Percentiles rank a stretch among this genome's conserved stretches.
phyloP scores from a whole-genome alignment of 768 basidiomycete species.

The Boletus subparvulus region DNA sequence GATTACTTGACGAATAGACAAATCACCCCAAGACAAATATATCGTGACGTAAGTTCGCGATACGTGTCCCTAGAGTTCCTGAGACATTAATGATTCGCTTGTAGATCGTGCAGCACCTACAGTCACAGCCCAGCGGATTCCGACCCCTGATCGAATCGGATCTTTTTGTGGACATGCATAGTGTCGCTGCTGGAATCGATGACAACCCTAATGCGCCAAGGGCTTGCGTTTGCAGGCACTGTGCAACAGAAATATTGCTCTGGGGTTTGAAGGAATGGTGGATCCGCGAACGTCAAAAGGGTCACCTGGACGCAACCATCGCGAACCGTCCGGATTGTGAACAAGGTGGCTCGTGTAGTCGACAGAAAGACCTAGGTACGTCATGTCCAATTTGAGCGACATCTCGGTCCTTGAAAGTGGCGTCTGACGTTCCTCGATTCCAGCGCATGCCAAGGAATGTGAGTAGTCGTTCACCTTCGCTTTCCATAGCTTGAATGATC shows the following conservation, averaged over 20 bases:
- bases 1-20: slow-evolving; percentile 69
- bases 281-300: slow-evolving; percentile 73
- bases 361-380: slow-evolving; percentile 68
- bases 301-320: slow-evolving; percentile 56
- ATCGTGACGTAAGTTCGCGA: slow-evolving; percentile 59
- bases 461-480: slow-evolving; percentile 27
- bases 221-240: slow-evolving; percentile 63
- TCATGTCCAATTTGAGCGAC: slow-evolving; percentile 2
- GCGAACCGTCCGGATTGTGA: slow-evolving; percentile 66
- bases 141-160: slow-evolving; percentile 66
- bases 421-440: slow-evolving; percentile 9
- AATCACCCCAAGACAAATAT: slow-evolving; percentile 68
- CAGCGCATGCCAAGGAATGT: slow-evolving; percentile 80
- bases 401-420: background rate
- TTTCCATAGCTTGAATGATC: background rate
- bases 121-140: slow-evolving; percentile 62
- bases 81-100: slow-evolving; percentile 7
- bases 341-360: slow-evolving; percentile 55
- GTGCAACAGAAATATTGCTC: slow-evolving; percentile 71
- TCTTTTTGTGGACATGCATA: slow-evolving; percentile 68
- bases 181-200: slow-evolving; percentile 53
- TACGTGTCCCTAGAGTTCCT: background rate
- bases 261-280: slow-evolving; percentile 83
- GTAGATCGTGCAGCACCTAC: slow-evolving; percentile 63
- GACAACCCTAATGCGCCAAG: slow-evolving; percentile 59